Base-by-base conservation (phyloP, 2,329 filamentous ascomycete species). In the Ambrosiella beaveri region DNA sequence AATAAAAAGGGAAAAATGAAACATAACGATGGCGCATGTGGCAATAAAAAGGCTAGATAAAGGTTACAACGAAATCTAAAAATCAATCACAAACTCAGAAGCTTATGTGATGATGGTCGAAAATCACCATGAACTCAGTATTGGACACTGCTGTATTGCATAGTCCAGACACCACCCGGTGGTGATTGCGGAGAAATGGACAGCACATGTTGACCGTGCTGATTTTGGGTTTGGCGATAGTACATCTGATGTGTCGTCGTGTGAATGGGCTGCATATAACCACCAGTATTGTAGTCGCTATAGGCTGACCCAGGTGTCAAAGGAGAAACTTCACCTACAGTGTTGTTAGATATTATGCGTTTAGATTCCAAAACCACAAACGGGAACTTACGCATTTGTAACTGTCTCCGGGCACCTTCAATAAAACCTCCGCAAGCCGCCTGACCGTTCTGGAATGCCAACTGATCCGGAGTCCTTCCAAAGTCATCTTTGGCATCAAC, bases 1-100 rank as follows among this genome's bases (percentile, higher is more conserved):
- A 53, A 57, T 56, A 58, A 62, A 58, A 61, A 58, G 11, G 15
- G 15, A n/a, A 2, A 49, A 49, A 19, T 19, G 12, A 49, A 49
- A 19, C 13, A 49, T 2, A 49, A 19, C n/a, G 40, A 12, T 41
- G 40, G 40, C 3, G n/a, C 11, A 41, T 41, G 19, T 47, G n/a
- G 44, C 19, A n/a, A 17, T n/a, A 15, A 47, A 47, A 13, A 47
- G 40, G 40, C 13, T 17, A 15, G 11, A 47, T 47, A 47, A 47
- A 17, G 3, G n/a, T 47, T 13, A 17, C 2, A 19, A 17, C 3
- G 5, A 27, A 27, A 27, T 27, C 3, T 27, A 27, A 27, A 27
- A 27, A 27, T 27, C 27, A 27, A 27, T 5, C 27, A 27, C 27
- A 27, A 27, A 27, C 27, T 27, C 27, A 27, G 27, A 27, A 27